A percentile compares a stretch with the other conserved stretches of the same genome.
Evolutionary conservation across 495 filamentous ascomycete genomes (phyloP).

Genomic region (Aspergillus asperescens): DNA sequence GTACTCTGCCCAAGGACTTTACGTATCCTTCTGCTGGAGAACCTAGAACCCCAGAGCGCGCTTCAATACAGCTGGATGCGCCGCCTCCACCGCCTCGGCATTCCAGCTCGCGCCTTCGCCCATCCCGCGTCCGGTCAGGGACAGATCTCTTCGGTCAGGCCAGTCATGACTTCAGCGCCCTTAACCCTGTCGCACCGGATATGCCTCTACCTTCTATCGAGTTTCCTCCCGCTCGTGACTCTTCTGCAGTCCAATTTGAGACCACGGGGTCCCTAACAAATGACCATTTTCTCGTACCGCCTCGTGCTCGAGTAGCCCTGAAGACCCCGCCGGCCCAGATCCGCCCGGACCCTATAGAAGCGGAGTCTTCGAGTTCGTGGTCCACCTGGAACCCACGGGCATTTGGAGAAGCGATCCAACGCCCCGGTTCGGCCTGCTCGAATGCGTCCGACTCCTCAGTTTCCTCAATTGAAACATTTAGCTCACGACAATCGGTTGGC

Average conservation of each 20-base stretch:
- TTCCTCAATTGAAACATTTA: slow-evolving; percentile 60
- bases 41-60: slow-evolving; percentile 56
- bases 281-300: slow-evolving; percentile 46
- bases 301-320: slow-evolving; percentile 49
- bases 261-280: slow-evolving; percentile 25
- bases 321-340: slow-evolving; percentile 60
- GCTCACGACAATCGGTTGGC: slow-evolving; percentile 58
- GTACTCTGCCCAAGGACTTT: slow-evolving; percentile 62
- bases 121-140: slow-evolving; percentile 42
- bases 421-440: slow-evolving; percentile 56
- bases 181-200: slow-evolving; percentile 32
- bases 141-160: slow-evolving; percentile 40
- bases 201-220: slow-evolving; percentile 58
- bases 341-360: slow-evolving; percentile 32
- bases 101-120: slow-evolving; percentile 45
- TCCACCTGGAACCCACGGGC: slow-evolving; percentile 31
- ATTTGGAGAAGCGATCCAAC: slow-evolving; percentile 38
- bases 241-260: slow-evolving; percentile 20
- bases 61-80: slow-evolving; percentile 36
- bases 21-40: slow-evolving; percentile 52
- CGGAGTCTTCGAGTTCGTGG: slow-evolving; percentile 26
- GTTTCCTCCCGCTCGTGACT: slow-evolving; percentile 31
- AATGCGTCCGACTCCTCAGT: slow-evolving; percentile 63
- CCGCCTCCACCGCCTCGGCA: slow-evolving; percentile 49
- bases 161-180: slow-evolving; percentile 28